These are phyloP conservation scores for Cajanus cajan DNA, from an alignment of 306 rosid species.

Conservation along the genomic window DNA sequence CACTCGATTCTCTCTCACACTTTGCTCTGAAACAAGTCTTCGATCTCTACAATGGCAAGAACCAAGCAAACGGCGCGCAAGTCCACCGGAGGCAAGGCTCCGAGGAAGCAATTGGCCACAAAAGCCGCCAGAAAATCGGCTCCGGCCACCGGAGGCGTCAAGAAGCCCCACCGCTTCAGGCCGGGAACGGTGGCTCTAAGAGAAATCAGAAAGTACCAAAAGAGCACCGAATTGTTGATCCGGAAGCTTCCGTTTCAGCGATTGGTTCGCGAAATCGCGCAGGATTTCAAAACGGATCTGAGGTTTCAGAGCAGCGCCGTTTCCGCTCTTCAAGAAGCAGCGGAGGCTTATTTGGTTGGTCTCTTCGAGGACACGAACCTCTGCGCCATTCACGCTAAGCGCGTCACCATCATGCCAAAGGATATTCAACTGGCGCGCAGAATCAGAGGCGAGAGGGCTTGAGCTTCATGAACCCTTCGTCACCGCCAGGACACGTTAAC, in stretches of 20 bases:
- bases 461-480: background rate
- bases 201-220: slow-evolving; percentile 39
- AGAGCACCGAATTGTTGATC: slow-evolving; percentile 38
- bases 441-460: slow-evolving; percentile 36
- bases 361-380: slow-evolving; percentile 41
- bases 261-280: slow-evolving; percentile 37
- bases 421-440: slow-evolving; percentile 42
- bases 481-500: background rate
- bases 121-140: slow-evolving; percentile 38
- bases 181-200: slow-evolving; percentile 42
- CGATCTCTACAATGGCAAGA: slow-evolving; percentile 6
- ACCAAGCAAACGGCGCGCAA: slow-evolving; percentile 41
- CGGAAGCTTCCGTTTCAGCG: slow-evolving; percentile 41
- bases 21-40: too few relatives aligned
- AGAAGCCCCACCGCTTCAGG: slow-evolving; percentile 40
- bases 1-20: background rate
- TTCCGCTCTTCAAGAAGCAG: slow-evolving; percentile 37
- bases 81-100: slow-evolving; percentile 42
- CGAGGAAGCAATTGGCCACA: slow-evolving; percentile 37
- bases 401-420: slow-evolving; percentile 46
- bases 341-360: slow-evolving; percentile 38
- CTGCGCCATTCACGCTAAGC: slow-evolving; percentile 42
- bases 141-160: slow-evolving; percentile 39
- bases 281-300: slow-evolving; percentile 40
- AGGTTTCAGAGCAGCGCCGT: slow-evolving; percentile 39